Evolutionary conservation across 1,284 basidiomycete species (phyloP).

Genomic region (Microbotryum lychnidis-dioicae): DNA sequence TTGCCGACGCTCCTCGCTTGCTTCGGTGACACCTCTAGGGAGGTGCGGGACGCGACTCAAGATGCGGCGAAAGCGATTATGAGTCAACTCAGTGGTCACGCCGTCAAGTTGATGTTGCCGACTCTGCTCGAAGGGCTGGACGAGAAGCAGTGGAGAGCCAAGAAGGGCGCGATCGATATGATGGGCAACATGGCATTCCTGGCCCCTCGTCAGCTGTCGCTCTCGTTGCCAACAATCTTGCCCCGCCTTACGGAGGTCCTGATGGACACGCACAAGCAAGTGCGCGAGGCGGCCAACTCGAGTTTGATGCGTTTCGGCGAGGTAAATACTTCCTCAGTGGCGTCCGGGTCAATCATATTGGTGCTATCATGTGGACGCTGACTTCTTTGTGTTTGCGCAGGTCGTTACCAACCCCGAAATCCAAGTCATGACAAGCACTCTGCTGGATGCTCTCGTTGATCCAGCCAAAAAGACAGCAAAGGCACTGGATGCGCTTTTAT

Average conservation of each 20-base stretch:
- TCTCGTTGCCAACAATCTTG: constrained; percentile 93
- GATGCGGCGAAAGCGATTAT: constrained; percentile 92
- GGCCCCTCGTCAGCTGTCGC: constrained; percentile 87
- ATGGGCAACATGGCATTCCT: constrained; percentile 99
- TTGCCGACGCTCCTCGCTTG: constrained; percentile 76
- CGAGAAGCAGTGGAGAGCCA: constrained; percentile 98
- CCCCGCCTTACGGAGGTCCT: constrained; percentile 88
- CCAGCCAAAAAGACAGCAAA: constrained; percentile 76
- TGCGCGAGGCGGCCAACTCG: constrained; percentile 84
- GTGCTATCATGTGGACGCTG: not conserved
- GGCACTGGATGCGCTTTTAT: constrained; percentile 73
- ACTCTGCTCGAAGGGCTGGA: constrained; percentile 83
- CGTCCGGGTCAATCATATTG: too few relatives aligned
- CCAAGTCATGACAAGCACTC: constrained; percentile 78
- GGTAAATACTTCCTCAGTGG: constrained; percentile 6
- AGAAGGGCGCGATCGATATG: constrained; percentile 97
- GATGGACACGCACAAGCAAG: constrained; percentile 96
- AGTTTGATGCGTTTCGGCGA: constrained; percentile 97
- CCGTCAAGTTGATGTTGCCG: constrained; percentile 90
- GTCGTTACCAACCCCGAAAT: constrained; percentile 56
- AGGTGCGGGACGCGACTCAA: constrained; percentile 90
- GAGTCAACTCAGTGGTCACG: constrained; percentile 84
- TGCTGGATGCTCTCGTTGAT: constrained; percentile 94
- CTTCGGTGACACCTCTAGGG: constrained; percentile 82
- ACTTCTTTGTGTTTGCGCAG: not conserved